A percentile compares a stretch with the other conserved stretches of the same genome.
phyloP scores from a whole-genome alignment of 2,329 filamentous ascomycete genomes.

The Curvularia eragrostidis region DNA sequence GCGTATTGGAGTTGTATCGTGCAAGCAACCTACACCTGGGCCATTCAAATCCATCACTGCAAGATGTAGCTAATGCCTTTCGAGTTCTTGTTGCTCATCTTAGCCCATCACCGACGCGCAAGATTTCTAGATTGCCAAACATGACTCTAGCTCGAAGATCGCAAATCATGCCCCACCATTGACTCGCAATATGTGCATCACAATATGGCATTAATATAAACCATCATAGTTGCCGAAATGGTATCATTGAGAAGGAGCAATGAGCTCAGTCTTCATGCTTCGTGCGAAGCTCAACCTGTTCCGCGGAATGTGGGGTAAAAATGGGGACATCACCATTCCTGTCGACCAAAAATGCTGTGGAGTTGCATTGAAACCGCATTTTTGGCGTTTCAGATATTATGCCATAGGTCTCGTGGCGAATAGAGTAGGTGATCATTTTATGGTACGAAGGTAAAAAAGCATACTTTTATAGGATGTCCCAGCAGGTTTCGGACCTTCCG shows the following conservation, averaged over 20 bases:
- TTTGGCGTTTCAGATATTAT: not conserved
- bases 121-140: not conserved
- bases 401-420: not conserved
- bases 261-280: not conserved
- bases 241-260: not conserved
- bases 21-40: no score
- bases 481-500: not conserved
- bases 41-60: no score
- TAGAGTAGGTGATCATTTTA: not conserved
- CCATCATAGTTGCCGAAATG: not conserved
- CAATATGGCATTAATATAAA: not conserved
- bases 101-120: not conserved
- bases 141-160: not conserved
- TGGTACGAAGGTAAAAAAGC: no score
- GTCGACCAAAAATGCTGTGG: not conserved
- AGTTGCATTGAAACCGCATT: not conserved
- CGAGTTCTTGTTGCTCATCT: not conserved
- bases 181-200: no score
- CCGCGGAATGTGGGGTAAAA: not conserved
- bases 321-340: not conserved
- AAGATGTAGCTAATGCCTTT: no score
- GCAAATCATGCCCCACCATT: not conserved
- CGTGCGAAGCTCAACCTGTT: not conserved
- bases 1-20: no score
- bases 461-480: no score